A percentile compares a stretch with the other conserved stretches of the same genome.
Conservation (phyloP, 2,329 filamentous ascomycete species). For the Cercospora sojina region DNA sequence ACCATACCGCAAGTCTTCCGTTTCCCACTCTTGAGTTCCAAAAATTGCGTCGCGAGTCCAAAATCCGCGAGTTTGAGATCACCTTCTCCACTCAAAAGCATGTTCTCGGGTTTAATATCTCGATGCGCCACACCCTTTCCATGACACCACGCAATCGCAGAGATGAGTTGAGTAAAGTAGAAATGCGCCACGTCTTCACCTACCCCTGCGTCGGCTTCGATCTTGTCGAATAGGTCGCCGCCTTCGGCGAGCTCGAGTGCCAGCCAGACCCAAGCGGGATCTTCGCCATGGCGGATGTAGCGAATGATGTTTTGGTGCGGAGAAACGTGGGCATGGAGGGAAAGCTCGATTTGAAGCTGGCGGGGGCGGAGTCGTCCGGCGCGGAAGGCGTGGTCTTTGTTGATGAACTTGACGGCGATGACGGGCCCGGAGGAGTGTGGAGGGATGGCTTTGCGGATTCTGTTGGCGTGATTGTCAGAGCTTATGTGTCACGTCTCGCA, state of each 20-base stretch:
- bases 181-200: conserved; percentile 91
- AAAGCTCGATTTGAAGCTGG: conserved; percentile 89
- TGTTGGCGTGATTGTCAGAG: conserved; percentile 40
- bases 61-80: conserved; percentile 95
- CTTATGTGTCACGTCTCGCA: neutral
- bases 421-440: conserved; percentile 67
- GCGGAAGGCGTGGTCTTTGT: conserved; percentile 90
- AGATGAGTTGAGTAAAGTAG: conserved; percentile 90
- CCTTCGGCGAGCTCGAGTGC: conserved; percentile 96
- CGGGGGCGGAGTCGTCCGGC: conserved; percentile 85
- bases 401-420: conserved; percentile 97
- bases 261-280: conserved; percentile 89
- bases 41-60: conserved; percentile 89
- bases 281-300: conserved; percentile 85
- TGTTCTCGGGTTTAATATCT: conserved; percentile 77
- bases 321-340: conserved; percentile 76
- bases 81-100: conserved; percentile 79
- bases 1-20: conserved; percentile 82
- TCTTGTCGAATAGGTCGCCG: conserved; percentile 98
- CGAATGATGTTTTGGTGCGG: conserved; percentile 92
- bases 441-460: conserved; percentile 90
- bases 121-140: conserved; percentile 92
- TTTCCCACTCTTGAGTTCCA: conserved; percentile 71
- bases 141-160: conserved; percentile 92
- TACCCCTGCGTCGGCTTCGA: conserved; percentile 96